Evolutionary conservation across 345 rosid genomes (phyloP).

Genomic region (Salix arbutifolia): DNA sequence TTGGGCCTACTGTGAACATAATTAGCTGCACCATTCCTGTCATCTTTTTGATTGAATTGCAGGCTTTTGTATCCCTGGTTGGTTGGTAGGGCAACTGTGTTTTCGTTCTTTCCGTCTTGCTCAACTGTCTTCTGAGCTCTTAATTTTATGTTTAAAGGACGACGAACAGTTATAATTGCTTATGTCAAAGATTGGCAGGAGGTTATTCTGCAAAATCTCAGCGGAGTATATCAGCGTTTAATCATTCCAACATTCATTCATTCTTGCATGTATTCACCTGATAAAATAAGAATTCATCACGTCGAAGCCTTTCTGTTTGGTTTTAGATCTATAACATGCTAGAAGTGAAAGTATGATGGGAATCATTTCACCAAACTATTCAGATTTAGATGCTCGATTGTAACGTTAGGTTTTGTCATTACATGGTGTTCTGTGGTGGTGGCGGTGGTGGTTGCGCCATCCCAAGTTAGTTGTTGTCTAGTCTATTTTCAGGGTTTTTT

Average conservation of each 20-base stretch:
- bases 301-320: background rate
- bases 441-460: background rate
- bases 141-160: background rate
- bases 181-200: background rate
- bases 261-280: background rate
- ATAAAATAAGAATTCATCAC: background rate
- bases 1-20: background rate
- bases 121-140: background rate
- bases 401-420: background rate
- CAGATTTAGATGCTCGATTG: background rate
- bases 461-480: background rate
- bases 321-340: background rate
- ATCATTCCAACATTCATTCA: background rate
- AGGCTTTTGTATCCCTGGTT: no score
- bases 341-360: background rate
- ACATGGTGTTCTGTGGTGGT: background rate
- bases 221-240: background rate
- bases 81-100: background rate
- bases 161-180: background rate
- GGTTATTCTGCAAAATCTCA: background rate
- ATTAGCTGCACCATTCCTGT: background rate
- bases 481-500: background rate
- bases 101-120: background rate
- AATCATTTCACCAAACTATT: background rate
- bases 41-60: no score